phyloP scores from a whole-genome alignment of 345 rosid genomes.

The Eucalyptus marginata region DNA sequence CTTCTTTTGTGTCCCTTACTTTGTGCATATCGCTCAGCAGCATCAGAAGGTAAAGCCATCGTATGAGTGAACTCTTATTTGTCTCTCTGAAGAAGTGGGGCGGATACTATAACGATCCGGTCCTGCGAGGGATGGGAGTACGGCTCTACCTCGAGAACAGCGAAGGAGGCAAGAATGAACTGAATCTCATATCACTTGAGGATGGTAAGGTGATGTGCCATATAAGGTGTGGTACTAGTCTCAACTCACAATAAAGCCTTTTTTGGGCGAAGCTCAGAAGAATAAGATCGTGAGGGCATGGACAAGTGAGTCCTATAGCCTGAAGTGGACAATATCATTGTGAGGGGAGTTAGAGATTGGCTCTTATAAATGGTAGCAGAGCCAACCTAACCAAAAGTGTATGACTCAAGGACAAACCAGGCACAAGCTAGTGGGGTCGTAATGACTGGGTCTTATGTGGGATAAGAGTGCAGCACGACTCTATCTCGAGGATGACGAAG shows the following conservation, averaged over 20 bases:
- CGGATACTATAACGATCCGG: rapidly evolving
- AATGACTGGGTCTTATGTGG: rapidly evolving
- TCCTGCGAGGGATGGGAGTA: rapidly evolving
- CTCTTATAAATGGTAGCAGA: too few relatives aligned
- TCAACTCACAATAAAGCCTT: too few relatives aligned
- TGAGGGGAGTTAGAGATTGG: rapidly evolving
- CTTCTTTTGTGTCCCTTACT: not conserved
- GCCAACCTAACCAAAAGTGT: too few relatives aligned
- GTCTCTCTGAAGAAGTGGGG: not conserved
- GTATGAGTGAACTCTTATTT: not conserved
- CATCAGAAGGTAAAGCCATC: not conserved
- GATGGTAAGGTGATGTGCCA: rapidly evolving
- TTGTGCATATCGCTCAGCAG: not conserved
- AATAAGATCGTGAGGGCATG: too few relatives aligned
- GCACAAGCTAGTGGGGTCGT: rapidly evolving
- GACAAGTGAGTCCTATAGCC: too few relatives aligned
- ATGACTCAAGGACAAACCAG: too few relatives aligned
- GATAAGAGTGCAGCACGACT: not conserved
- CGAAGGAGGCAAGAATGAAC: rapidly evolving
- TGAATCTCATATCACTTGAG: rapidly evolving
- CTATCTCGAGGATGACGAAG: rapidly evolving
- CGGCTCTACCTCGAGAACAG: rapidly evolving
- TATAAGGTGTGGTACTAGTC: rapidly evolving
- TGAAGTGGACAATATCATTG: too few relatives aligned
- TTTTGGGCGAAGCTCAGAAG: rapidly evolving